Base-by-base conservation (phyloP, 768 basidiomycete genomes). In the Pholiota conissans region DNA sequence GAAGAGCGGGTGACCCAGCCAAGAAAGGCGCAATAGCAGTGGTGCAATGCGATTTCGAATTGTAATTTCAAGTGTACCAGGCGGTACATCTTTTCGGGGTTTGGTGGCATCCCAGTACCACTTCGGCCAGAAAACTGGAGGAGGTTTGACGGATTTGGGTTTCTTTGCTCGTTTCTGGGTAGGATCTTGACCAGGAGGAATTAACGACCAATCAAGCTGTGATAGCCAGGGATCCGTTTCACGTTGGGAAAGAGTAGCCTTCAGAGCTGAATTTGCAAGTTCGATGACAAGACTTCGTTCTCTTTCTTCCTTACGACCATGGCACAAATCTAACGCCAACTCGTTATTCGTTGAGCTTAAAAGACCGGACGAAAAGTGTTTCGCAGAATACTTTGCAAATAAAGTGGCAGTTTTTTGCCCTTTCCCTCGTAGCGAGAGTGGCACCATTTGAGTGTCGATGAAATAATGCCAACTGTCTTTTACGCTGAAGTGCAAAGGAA, bases 21-120 rank as follows among this genome's bases (percentile, higher is more conserved):
- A 98, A 0, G 89, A 89, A 5, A 99, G 78, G 3, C 85, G 87
- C 8, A 99, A 79, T 2, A 98, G 84, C 10, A 97, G 76, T 0
- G 95, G 93, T 0, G 95, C 84, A 40, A 93, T 79, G 26, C 90
- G 85, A 62, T 85, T 93, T 54, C 92, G 86, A 26, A 89, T 84
- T 5, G 94, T 94, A 61, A 98, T 75, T 66, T 98, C 93, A 27
- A 97, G 80, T 2, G 86, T 83, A 20, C 89, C 93, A 0, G 85
- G 86, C 5, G 82, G 76, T 55, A 77, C 66, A 56, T 77, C 85
- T 68, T 86, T 87, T 73, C 83, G 89, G 3, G 89, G 91, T 64
- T 79, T 86, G 2, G 88, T 77, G 3, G 93, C 82, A 24, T 98
- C 95, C 91, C 89, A 94, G 67, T 92, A 99, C 97, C 97, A 98